Evolutionary conservation across 495 filamentous ascomycete species (phyloP).

Genomic region (Pyrenopolyporus hunteri): DNA sequence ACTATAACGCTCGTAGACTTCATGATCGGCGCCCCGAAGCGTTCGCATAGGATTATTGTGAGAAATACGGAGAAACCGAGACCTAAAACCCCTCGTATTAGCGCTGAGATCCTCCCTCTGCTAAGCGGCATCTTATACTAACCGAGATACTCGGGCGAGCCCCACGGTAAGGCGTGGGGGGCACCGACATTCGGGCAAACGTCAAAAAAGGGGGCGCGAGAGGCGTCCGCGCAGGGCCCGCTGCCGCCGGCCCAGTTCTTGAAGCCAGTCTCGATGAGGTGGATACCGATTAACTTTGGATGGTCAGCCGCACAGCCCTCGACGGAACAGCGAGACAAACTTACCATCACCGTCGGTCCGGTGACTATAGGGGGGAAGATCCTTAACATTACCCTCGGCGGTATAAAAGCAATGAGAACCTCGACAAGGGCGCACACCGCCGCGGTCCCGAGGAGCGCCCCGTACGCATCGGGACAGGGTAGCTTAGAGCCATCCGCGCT

Average conservation of each 20-base stretch:
- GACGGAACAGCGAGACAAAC: conserved; percentile 14
- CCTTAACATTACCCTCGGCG: conserved; percentile 69
- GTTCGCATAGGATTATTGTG: conserved; percentile 86
- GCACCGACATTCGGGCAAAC: conserved; percentile 75
- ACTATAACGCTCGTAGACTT: conserved; percentile 75
- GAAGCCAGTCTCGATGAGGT: conserved; percentile 77
- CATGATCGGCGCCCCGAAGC: conserved; percentile 77
- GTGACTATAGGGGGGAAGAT: conserved; percentile 92
- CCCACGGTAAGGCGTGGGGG: conserved; percentile 86
- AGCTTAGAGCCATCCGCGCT: conserved; percentile 67
- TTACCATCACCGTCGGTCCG: conserved; percentile 78
- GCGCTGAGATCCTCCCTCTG: not conserved
- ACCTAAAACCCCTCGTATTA: conserved; percentile 41
- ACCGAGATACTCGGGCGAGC: conserved; percentile 81
- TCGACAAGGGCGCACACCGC: conserved; percentile 73
- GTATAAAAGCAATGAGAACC: conserved; percentile 76
- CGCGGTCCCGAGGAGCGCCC: conserved; percentile 79
- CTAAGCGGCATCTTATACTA: not conserved
- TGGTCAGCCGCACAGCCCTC: not conserved
- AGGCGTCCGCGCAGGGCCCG: conserved; percentile 63
- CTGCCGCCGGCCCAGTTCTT: conserved; percentile 84
- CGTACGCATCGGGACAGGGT: conserved; percentile 85
- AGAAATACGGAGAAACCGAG: conserved; percentile 89
- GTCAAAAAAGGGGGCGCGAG: conserved; percentile 60
- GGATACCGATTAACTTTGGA: conserved; percentile 63